Evolutionary conservation across 2,329 filamentous ascomycete genomes (phyloP).

Genomic region (Rugonectria rugulosa): DNA sequence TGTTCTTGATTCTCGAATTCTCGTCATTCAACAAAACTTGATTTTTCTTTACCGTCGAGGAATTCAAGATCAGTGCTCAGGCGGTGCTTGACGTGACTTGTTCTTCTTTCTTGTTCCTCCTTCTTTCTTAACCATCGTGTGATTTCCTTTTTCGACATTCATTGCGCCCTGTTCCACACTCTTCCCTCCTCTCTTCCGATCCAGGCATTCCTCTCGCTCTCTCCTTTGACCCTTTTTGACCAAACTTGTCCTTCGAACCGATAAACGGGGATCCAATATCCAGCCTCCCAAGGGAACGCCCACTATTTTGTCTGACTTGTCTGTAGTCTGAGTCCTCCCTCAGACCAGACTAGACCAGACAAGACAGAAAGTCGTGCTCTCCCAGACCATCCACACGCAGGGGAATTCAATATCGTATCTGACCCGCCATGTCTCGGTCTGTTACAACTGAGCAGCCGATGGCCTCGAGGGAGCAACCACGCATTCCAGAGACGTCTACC

Average conservation of each 20-base stretch:
- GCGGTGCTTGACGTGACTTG: neutral
- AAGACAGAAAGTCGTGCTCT: neutral
- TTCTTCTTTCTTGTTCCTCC: neutral
- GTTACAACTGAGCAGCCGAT: constrained; percentile 29
- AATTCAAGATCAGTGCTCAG: neutral
- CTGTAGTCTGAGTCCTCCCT: constrained; percentile 15
- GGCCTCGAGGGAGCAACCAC: constrained; percentile 31
- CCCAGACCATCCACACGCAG: neutral
- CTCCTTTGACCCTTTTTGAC: neutral
- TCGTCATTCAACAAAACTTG: neutral
- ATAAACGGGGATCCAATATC: constrained; percentile 6
- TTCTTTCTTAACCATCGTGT: neutral
- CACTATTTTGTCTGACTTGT: constrained; percentile 3
- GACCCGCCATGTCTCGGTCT: constrained; percentile 35
- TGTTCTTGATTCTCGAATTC: constrained; percentile 5
- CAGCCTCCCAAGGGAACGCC: constrained; percentile 2
- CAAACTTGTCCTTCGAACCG: neutral
- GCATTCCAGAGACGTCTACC: constrained; percentile 26
- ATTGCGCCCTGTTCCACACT: no score
- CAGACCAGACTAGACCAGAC: constrained; percentile 8
- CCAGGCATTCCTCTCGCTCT: neutral
- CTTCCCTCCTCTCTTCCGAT: constrained; percentile 1
- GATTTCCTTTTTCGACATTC: neutral
- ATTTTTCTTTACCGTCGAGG: neutral
- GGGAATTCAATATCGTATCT: constrained; percentile 22